These are phyloP conservation scores for Williopsis jadinii DNA, from an alignment of 1,139 yeast species.

Conservation along the genomic window DNA sequence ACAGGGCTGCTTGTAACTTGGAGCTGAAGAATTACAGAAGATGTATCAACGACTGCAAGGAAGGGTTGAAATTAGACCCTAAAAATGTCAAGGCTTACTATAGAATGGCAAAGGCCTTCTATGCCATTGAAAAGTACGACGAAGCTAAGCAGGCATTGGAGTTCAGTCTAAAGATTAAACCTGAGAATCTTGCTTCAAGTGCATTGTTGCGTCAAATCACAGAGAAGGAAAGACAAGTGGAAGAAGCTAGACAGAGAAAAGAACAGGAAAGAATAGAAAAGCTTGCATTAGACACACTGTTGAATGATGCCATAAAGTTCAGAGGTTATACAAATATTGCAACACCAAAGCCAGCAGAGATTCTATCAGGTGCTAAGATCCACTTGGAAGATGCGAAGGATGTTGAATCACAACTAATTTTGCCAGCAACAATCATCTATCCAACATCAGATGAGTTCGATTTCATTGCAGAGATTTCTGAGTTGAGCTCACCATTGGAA, in stretches of 20 bases:
- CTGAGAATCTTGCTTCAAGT: slow-evolving; percentile 47
- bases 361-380: slow-evolving; percentile 28
- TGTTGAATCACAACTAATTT: slow-evolving; percentile 67
- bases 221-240: slow-evolving; percentile 30
- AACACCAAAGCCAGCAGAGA: slow-evolving; percentile 41
- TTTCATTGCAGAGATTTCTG: slow-evolving; percentile 67
- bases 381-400: slow-evolving; percentile 66
- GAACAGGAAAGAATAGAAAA: slow-evolving; percentile 23
- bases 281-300: slow-evolving; percentile 28
- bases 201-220: slow-evolving; percentile 34
- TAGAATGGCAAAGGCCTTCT: slow-evolving; percentile 78
- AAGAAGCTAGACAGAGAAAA: slow-evolving; percentile 22
- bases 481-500: slow-evolving; percentile 56
- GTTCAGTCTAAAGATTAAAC: slow-evolving; percentile 60
- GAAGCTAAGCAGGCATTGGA: slow-evolving; percentile 65
- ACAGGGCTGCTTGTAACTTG: slow-evolving; percentile 89
- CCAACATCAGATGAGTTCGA: slow-evolving; percentile 87
- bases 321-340: slow-evolving; percentile 46
- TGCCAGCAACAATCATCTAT: slow-evolving; percentile 76
- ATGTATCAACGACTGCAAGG: slow-evolving; percentile 82
- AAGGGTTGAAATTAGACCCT: slow-evolving; percentile 59
- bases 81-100: slow-evolving; percentile 76
- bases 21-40: slow-evolving; percentile 78
- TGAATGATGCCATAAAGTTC: slow-evolving; percentile 46
- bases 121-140: slow-evolving; percentile 56